Evolutionary conservation across 2,329 filamentous ascomycete species (phyloP).

Genomic region (Paecilomyces niveus): DNA sequence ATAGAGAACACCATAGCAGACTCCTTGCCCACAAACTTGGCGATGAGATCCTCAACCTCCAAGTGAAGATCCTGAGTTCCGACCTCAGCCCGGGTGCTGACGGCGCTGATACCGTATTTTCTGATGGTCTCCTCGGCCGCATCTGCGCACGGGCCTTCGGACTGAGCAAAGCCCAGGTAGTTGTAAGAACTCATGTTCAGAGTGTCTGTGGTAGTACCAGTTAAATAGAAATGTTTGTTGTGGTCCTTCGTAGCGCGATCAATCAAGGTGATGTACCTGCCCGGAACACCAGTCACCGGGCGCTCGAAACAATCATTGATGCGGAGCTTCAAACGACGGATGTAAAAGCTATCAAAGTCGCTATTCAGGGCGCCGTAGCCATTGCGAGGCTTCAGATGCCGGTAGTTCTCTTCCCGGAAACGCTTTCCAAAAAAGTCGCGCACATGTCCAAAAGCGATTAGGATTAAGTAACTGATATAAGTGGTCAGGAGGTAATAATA

Average conservation of each 20-base stretch:
- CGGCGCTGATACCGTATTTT: constrained; percentile 76
- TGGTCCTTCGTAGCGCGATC: constrained; percentile 87
- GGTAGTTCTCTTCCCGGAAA: constrained; percentile 82
- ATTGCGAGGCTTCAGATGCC: constrained; percentile 71
- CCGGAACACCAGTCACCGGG: constrained; percentile 86
- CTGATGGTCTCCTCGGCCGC: constrained; percentile 77
- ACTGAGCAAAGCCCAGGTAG: constrained; percentile 96
- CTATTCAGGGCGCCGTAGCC: constrained; percentile 94
- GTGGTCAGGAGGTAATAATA: constrained; percentile 97
- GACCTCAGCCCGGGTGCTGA: constrained; percentile 73
- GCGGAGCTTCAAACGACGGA: constrained; percentile 81
- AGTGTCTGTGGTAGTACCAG: constrained; percentile 86
- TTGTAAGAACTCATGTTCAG: constrained; percentile 99
- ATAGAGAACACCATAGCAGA: constrained; percentile 97
- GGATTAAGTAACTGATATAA: constrained; percentile 94
- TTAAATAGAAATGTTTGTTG: constrained; percentile 83
- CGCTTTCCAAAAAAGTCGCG: constrained; percentile 97
- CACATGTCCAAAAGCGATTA: constrained; percentile 92
- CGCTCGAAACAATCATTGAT: constrained; percentile 96
- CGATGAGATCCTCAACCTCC: constrained; percentile 85
- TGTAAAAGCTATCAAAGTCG: constrained; percentile 99
- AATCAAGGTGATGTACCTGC: constrained; percentile 85
- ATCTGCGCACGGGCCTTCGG: constrained; percentile 92
- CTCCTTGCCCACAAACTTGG: constrained; percentile 88
- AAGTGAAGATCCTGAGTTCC: constrained; percentile 81